Conservation (phyloP, 2,329 filamentous ascomycete genomes). For the Chaetothyriales sp. region DNA sequence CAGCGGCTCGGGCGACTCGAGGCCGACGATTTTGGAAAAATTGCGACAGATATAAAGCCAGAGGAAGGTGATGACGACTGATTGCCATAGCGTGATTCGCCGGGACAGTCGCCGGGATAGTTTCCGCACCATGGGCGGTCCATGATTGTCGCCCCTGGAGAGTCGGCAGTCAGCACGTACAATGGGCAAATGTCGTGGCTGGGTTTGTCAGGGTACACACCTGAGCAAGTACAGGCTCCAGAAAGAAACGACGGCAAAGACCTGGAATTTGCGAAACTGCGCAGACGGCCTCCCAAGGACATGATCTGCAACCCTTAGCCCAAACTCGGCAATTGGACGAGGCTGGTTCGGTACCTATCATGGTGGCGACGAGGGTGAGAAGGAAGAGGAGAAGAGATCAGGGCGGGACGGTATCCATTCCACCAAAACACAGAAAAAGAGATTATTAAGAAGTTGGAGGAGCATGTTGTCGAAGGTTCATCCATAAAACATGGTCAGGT, state of each 20-base stretch:
- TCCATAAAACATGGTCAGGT: not conserved
- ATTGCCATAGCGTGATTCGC: conserved; percentile 77
- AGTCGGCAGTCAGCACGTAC: conserved; percentile 17
- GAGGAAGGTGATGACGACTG: conserved; percentile 70
- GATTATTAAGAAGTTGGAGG: conserved; percentile 1
- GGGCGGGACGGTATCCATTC: not conserved
- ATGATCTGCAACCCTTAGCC: conserved; percentile 48
- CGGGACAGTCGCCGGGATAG: conserved; percentile 59
- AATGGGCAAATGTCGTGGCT: not conserved
- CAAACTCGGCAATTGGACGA: conserved; percentile 1
- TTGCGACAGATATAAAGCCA: conserved; percentile 87
- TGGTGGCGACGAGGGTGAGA: conserved; percentile 1
- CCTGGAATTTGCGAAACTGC: conserved; percentile 83
- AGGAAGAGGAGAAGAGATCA: not conserved
- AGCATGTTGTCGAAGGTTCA: not conserved
- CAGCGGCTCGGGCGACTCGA: conserved; percentile 85
- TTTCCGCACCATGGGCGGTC: conserved; percentile 59
- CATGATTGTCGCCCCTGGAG: conserved; percentile 67
- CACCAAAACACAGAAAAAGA: not conserved
- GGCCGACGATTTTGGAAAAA: conserved; percentile 78
- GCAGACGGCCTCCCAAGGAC: conserved; percentile 80
- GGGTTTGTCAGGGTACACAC: conserved; percentile 33
- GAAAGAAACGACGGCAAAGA: conserved; percentile 78
- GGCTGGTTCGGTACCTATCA: conserved; percentile 6
- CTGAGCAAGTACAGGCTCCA: conserved; percentile 76